Conservation (phyloP, 2,329 filamentous ascomycete genomes). For the Phaeomoniella chlamydospora region DNA sequence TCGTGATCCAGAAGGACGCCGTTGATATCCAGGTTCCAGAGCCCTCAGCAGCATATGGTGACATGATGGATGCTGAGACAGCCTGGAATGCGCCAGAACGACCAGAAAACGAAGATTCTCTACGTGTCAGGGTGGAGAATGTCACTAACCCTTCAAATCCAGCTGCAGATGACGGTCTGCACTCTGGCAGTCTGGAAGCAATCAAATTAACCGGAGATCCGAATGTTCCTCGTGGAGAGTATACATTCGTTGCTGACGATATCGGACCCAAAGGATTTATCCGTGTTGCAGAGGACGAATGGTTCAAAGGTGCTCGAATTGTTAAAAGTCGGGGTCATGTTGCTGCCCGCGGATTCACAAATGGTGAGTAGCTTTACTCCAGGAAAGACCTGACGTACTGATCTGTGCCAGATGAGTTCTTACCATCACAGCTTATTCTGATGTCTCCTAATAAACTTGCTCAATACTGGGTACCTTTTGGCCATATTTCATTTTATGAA, state of each 20-base stretch:
- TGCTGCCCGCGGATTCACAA: constrained; percentile 54
- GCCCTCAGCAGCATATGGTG: not conserved
- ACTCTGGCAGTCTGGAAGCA: constrained; percentile 59
- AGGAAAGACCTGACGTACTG: not conserved
- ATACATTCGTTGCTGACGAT: constrained; percentile 67
- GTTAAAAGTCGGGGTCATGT: constrained; percentile 67
- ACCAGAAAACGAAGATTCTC: constrained; percentile 26
- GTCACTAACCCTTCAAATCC: not conserved
- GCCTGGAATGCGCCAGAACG: not conserved
- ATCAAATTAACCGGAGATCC: constrained; percentile 87
- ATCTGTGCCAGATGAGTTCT: constrained; percentile 50
- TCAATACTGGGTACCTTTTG: constrained; percentile 60
- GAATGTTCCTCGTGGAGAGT: constrained; percentile 76
- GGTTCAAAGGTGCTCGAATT: constrained; percentile 60
- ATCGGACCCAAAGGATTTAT: constrained; percentile 54
- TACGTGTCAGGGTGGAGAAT: constrained; percentile 10
- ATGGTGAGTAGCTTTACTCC: constrained; percentile 42
- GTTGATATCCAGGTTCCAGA: not conserved
- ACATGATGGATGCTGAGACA: not conserved
- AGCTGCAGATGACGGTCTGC: constrained; percentile 30
- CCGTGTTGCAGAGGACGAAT: constrained; percentile 46
- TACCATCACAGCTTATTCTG: constrained; percentile 62
- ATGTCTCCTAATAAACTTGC: constrained; percentile 64
- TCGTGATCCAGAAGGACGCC: constrained; percentile 61
- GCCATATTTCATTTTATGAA: constrained; percentile 28